Evolutionary conservation across 768 basidiomycete species (phyloP).

Genomic region (Suillus cothurnatus): DNA sequence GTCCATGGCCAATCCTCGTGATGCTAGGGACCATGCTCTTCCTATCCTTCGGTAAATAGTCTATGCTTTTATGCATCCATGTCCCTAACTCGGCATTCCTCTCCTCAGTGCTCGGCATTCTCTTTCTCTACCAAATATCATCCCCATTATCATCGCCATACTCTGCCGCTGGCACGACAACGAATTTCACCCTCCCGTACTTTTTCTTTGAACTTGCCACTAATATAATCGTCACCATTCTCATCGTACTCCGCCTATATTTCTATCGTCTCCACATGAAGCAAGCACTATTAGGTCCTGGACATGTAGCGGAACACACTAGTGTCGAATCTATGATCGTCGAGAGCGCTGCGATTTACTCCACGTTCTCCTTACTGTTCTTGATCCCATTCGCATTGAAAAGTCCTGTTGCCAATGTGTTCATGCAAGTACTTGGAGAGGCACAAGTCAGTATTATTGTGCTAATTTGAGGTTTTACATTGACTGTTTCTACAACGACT

Average conservation of each 20-base stretch:
- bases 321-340: slow-evolving; percentile 27
- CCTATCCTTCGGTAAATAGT: slow-evolving; percentile 24
- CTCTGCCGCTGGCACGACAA: slow-evolving; percentile 11
- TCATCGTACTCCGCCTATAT: slow-evolving; percentile 29
- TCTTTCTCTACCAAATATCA: slow-evolving; percentile 30
- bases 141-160: slow-evolving; percentile 30
- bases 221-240: slow-evolving; percentile 26
- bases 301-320: slow-evolving; percentile 27
- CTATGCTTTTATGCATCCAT: neutral
- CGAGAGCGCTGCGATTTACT: slow-evolving; percentile 32
- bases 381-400: slow-evolving; percentile 27
- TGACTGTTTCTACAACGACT: too few relatives aligned
- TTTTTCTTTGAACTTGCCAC: slow-evolving; percentile 27
- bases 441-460: slow-evolving; percentile 28
- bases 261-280: slow-evolving; percentile 26
- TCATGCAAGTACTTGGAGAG: slow-evolving; percentile 38
- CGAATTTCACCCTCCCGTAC: slow-evolving; percentile 33
- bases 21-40: slow-evolving; percentile 27
- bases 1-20: slow-evolving; percentile 18
- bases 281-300: slow-evolving; percentile 21
- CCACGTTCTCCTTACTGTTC: slow-evolving; percentile 29
- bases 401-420: slow-evolving; percentile 30
- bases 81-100: neutral
- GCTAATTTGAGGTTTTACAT: neutral
- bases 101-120: slow-evolving; percentile 21